Conservation (phyloP, 805 yeast genomes). For the Pichia cabralensis region DNA sequence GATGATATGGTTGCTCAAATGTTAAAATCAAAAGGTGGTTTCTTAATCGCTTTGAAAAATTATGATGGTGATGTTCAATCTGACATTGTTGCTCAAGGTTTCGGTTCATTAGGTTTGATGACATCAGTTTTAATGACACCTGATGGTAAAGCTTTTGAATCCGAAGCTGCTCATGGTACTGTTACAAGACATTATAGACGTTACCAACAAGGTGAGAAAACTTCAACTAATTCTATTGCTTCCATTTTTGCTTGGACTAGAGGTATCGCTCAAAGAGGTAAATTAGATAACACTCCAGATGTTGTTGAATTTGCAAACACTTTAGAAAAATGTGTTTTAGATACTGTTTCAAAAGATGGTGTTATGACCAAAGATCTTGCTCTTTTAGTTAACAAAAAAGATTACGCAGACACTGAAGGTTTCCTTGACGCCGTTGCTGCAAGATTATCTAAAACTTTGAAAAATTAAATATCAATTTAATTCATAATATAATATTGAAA, state of each 20-base stretch:
- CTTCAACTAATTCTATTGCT: slow-evolving; percentile 79
- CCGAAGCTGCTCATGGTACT: slow-evolving; percentile 84
- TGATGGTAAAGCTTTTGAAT: slow-evolving; percentile 77
- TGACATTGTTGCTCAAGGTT: slow-evolving; percentile 81
- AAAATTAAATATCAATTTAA: background rate
- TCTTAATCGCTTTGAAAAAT: slow-evolving; percentile 70
- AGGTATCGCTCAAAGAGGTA: slow-evolving; percentile 76
- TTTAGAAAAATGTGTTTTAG: slow-evolving; percentile 58
- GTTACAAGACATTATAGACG: slow-evolving; percentile 82
- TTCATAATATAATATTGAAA: background rate
- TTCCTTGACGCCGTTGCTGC: slow-evolving; percentile 70
- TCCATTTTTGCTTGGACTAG: slow-evolving; percentile 84
- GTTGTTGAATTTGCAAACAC: slow-evolving; percentile 56
- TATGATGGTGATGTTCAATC: slow-evolving; percentile 84
- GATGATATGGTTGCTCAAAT: slow-evolving; percentile 88
- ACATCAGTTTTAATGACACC: slow-evolving; percentile 77
- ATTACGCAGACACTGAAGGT: slow-evolving; percentile 66
- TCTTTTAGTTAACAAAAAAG: slow-evolving; percentile 45
- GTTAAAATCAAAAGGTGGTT: slow-evolving; percentile 79
- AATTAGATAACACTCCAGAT: slow-evolving; percentile 60
- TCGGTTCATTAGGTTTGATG: slow-evolving; percentile 78
- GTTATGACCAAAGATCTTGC: slow-evolving; percentile 82
- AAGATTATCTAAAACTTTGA: slow-evolving; percentile 18
- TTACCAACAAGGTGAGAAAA: slow-evolving; percentile 72
- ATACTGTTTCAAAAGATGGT: slow-evolving; percentile 64